Evolutionary conservation across 2,329 filamentous ascomycete species (phyloP).

Genomic region (Alternaria gaisen): DNA sequence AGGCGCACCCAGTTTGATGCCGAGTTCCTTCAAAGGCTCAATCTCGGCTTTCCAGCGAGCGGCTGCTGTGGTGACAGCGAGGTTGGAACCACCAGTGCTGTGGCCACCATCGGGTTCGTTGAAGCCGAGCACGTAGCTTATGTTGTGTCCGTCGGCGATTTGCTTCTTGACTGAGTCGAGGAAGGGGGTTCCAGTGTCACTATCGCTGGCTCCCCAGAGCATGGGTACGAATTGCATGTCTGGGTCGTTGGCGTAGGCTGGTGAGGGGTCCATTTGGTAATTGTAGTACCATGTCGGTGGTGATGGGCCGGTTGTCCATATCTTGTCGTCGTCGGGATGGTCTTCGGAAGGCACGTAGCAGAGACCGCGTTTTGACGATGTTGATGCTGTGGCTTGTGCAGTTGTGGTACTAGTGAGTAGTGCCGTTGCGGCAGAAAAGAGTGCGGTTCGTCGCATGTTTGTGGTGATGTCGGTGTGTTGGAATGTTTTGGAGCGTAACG

Average conservation of each 20-base stretch:
- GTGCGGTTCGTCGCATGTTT: conserved; percentile 11
- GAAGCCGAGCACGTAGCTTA: conserved; percentile 76
- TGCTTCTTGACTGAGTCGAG: conserved; percentile 65
- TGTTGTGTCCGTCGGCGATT: conserved; percentile 63
- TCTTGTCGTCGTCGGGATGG: conserved; percentile 67
- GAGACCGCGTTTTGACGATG: conserved; percentile 74
- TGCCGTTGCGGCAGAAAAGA: conserved; percentile 10
- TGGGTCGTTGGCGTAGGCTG: conserved; percentile 54
- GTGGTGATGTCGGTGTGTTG: background rate
- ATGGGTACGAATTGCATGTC: conserved; percentile 79
- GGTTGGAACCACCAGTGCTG: conserved; percentile 68
- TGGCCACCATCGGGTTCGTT: conserved; percentile 76
- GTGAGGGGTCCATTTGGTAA: conserved; percentile 68
- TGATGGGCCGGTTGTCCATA: conserved; percentile 66
- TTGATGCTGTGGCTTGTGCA: conserved; percentile 48
- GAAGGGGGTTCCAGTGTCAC: conserved; percentile 65
- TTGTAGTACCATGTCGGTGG: conserved; percentile 88
- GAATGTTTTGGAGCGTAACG: background rate
- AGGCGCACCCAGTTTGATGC: conserved; percentile 74
- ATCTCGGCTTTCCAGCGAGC: conserved; percentile 75
- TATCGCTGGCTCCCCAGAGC: conserved; percentile 71
- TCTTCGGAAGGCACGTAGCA: conserved; percentile 69
- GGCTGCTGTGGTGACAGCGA: conserved; percentile 69
- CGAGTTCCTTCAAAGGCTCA: conserved; percentile 69
- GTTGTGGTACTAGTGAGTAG: conserved; percentile 14